Base-by-base conservation (phyloP, 805 yeast genomes). In the Hanseniaspora guilliermondii region DNA sequence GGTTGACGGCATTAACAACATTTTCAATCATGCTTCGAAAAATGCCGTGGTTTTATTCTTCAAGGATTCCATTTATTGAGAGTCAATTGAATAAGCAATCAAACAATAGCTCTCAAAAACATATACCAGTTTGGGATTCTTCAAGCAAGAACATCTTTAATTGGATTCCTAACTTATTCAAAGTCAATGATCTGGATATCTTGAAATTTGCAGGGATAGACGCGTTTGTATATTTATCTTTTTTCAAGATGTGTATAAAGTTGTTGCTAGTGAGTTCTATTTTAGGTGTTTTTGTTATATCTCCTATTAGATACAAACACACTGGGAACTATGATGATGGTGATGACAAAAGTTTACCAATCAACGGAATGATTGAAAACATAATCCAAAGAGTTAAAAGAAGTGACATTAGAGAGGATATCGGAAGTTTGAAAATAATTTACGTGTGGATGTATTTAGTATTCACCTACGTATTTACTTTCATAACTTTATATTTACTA, bases 161-260 rank as follows among this genome's bases (percentile, higher is more conserved):
- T 2, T 91, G 97, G 97, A 73, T 89, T 8, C 77, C 81, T 0
- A 77, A 80, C 0, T 69, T 91, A 14, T 77, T 77, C 63, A 67
- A 67, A 12, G 80, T 89, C 19, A 72, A 75, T 25, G 97, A 91
- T 60, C 73, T 77, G 16, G 88, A 87, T 56, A 77, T 93, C 2
- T 73, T 91, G 49, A 91, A 87, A 57, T 83, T 82, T 62, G 96
- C 97, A 2, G 98, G 98, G 0, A 69, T 91, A 44, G 98, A 91
- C 69, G 97, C 97, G 0, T 88, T 78, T 68, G 97, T 93, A 47
- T 91, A 86, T 63, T 69, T 91, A 33, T 88, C 88, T 3, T 89
- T 91, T 65, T 93, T 93, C 76, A 83, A 85, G 57, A 86, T 88
- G 85, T 78, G 93, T 57, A 85, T 89, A 48, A 79, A 79, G 64